Evolutionary conservation across 768 basidiomycete species (phyloP), one percentile per base, ranked within the genome.

Genomic region (Leccinum ochraceum): DNA sequence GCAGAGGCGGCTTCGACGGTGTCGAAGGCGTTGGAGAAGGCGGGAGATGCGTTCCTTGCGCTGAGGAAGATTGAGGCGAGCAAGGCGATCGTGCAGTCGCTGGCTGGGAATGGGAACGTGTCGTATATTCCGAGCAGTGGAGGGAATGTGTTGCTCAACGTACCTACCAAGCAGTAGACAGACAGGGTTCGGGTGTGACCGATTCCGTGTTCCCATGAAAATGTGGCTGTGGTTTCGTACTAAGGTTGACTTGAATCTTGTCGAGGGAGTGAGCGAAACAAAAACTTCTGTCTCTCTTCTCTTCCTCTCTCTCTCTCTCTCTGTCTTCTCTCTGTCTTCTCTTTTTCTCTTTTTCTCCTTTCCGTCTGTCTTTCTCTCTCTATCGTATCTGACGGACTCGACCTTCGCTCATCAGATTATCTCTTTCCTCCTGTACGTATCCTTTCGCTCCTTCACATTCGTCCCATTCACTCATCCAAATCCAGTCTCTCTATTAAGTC

Each of bases 61-160:
- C 85, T 99, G 74, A 83, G 97, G 67, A 92, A 94, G 78, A 99
- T 99, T 69, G 97, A 99, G 78, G 95, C 97, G 56, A 92, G 90
- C 81, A 94, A 98, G 79, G 97, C 96, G 58, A 98, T 99, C 71
- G 97, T 89, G 57, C 85, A 88, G 69, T 94, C 92, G 63, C 79
- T 97, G 69, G 69, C 89, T 39, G 76, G 71, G 65, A 95, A 90
- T 69, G 83, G 84, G 61, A 95, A 95, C 74, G 92, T 97, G 70
- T 88, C 92, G 36, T 97, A 94, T 71, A 86, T 97, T 60, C 94
- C 94, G 52, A 88, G 87, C 66, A 81, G 88, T 13, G 86, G 86
- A 14, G 87, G 87, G 2, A 90, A 90, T 70, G 87, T 97, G 60
- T 76, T 97, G 66, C 75, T 96, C 73, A 93, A 91, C 75, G 87